Base-by-base conservation (phyloP, 2,329 filamentous ascomycete species). In the Harringtonia aguacate region DNA sequence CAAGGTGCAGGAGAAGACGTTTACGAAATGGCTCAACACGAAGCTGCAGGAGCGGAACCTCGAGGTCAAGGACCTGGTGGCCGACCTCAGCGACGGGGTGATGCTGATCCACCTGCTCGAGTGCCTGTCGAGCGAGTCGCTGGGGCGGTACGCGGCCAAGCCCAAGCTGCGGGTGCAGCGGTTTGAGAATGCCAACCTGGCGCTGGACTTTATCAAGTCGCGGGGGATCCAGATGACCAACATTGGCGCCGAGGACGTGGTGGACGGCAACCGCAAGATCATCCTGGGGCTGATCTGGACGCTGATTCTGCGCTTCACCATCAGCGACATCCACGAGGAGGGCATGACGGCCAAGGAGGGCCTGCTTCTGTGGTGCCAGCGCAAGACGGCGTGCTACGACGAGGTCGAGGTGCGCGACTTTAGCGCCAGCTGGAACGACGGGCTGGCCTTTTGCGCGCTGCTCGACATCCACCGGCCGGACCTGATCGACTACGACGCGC, bases 1-100 rank as follows among this genome's bases (percentile, higher is more conserved):
- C 56, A 79, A 72, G 59, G 88, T 95, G 66, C 90, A 97, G 71
- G 84, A 97, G 65, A 98, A 97, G 76, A 98, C 92, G 24, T 98
- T 98, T 66, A 95, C 89, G 47, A 98, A 97, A 86, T 98, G 92
- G 92, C 78, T 98, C 54, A 98, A 98, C 67, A 94, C 87, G 56
- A 98, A 98, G 68, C 71, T 98, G 56, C 82, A 84, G 61, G 75
- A 71, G 48, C 79, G 90, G 54, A 70, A 82, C 45, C 68, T 95
- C 51, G 80, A 82, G 57, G 86, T 97, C 57, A 81, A 86, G 58
- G 86, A 95, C 63, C 73, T 98, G 45, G 87, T 94, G 48, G 73
- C 73, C 50, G 92, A 97, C 65, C 77, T 98, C 47, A 90, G 86
- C 58, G 89, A 97, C 68, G 92, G 92, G 57, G 90, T 95, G 53